Base-by-base conservation (phyloP, 305 asterid genomes). In the Rubia tinctorum region DNA sequence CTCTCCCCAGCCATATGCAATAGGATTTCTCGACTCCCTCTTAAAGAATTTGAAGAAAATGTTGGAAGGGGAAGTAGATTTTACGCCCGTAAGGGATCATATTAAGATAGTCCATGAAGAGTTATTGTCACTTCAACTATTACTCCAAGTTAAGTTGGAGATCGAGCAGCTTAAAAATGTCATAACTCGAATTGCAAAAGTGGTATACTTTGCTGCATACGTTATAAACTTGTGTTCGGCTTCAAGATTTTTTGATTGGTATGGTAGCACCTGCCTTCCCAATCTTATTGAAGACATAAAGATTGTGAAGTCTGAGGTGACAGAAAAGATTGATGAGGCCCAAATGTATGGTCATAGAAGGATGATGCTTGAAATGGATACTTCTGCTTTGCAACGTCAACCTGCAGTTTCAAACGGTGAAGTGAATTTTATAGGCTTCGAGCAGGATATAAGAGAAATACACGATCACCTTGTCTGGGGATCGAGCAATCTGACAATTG, bases 371-470 rank as follows among this genome's bases (percentile, higher is more conserved):
- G 30, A 27, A 27, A 27, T 27, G 30, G 30, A 27, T 27, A 27
- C 30, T 27, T 27, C 30, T 27, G 30, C 30, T 27, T 27, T 27
- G 30, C 30, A 27, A 27, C 30, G 30, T 1, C 30, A 27, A 27
- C 30, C 30, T 27, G 30, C 30, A 27, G 30, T 27, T 27, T 27
- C 30, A 27, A 27, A 2, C 2, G 30, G 30, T 27, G 30, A 27
- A 27, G 30, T 27, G 30, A 27, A 27, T 27, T 27, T 27, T 27
- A 27, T 27, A 25, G 81, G 85, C 13, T 80, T 84, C 25, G 69
- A 66, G 44, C 82, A 77, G n/a, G 90, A 84, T 79, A 59, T 25
- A 15, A 44, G 30, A 23, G 42, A 67, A 15, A 68, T 84, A n/a
- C 74, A 45, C 22, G 55, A 43, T 7, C 69, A 74, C 8, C 81